Base-by-base conservation (phyloP, 495 filamentous ascomycete species). In the Tuber aestivum region DNA sequence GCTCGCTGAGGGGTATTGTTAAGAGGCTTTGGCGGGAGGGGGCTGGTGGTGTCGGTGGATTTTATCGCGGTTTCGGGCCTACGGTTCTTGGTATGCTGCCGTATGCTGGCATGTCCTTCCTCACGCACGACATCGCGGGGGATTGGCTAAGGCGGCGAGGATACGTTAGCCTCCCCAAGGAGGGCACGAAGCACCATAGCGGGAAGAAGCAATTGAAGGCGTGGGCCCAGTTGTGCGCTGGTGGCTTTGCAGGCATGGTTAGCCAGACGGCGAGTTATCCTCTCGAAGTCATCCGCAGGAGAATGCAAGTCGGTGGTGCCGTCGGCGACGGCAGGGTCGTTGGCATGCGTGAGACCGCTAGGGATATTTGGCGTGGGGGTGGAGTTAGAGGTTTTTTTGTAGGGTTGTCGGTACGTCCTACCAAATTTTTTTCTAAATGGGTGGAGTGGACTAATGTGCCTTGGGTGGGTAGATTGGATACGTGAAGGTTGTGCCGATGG, bases 91-190 rank as follows among this genome's bases (percentile, higher is more conserved):
- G 95, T 70, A 99, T 99, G 95, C 83, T 99, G 21, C 95, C 95
- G 4, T 99, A 99, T 80, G 95, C 96, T 21, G 95, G 95, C 71
- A 90, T 96, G 81, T 97, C 94, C n/a, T 99, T 99, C 86, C 89
- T 98, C 44, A 96, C 93, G 0, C 95, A 99, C 84, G 95, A 99
- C 82, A 92, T 92, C 6, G 88, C 89, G 1, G 90, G 93, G 38
- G 95, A 99, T 83, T 82, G 92, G 45, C 87, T 99, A 65, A 92
- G 95, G 1, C 82, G 86, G 71, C 92, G 74, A 71, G 56, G 74
- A 65, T 72, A 68, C 50, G 48, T 45, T 40, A 75, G 72, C 7
- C 76, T 12, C 32, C 21, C 72, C 71, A 8, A 83, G 80, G 75
- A 79, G 79, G 65, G 79, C 81, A 27, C 77, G 83, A 27, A 61